Evolutionary conservation across 352 stramenopile genomes (phyloP), one percentile per base, ranked within the genome.

Genomic region (Phytopythium boreale): DNA sequence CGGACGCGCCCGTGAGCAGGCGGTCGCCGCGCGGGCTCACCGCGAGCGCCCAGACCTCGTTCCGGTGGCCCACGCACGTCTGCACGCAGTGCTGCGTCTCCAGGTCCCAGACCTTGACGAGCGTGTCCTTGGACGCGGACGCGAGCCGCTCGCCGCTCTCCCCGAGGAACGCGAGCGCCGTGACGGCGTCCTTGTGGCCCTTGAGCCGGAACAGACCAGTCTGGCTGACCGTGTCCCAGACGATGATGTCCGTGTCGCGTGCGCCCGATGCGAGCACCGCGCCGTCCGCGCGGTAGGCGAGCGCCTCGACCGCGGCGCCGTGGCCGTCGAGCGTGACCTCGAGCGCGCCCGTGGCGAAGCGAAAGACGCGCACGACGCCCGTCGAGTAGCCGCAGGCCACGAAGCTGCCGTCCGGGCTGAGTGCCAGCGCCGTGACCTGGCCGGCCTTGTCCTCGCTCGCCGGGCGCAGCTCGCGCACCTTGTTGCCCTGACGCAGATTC

Each of bases 91-190:
- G 84, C 78, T 98, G 90, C 34, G 88, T 97, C 36, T 97, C 87
- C 6, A 98, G 74, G 66, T 98, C 95, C 95, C 95, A 98, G 20
- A 97, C 82, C 77, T 98, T 98, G 50, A 98, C 70, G 43, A 98
- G 80, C 37, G 89, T 92, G 77, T 98, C 95, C 70, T 97, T 97
- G 62, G 90, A 97, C 49, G 83, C 76, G 10, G 93, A 98, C 36
- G 91, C 75, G 50, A 93, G 69, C 14, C 66, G 70, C 31, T 76
- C 68, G 22, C 76, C 61, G 5, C 70, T 67, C n/a, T 97, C 43
- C 9, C 36, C 36, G 4, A 61, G 24, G 68, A 98, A 98, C 22
- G 61, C 60, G n/a, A 98, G 59, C 44, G 89, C 90, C 22, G 94
- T 98, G 41, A 98, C 87, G 19, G 89, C 86, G 67, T 98, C 89